phyloP scores from a whole-genome alignment of 805 yeast species.

The Hanseniaspora guilliermondii region DNA sequence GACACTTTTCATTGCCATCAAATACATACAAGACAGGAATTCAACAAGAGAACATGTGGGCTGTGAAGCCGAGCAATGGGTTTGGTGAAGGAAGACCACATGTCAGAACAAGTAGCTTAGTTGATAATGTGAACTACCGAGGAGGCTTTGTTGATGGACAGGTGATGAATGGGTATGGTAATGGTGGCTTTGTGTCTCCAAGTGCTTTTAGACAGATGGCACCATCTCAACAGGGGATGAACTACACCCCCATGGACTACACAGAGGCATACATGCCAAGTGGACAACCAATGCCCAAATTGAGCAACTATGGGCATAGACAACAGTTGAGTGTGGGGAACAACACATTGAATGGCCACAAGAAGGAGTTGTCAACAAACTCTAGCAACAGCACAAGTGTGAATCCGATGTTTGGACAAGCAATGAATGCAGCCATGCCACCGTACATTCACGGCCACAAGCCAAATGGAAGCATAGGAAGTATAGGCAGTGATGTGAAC shows the following conservation, averaged over 20 bases:
- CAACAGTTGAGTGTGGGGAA: constrained; percentile 10
- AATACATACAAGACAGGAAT: constrained; percentile 16
- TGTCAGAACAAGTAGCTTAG: constrained; percentile 4
- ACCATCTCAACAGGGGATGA: constrained; percentile 4
- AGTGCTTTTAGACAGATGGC: neutral
- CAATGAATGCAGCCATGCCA: neutral
- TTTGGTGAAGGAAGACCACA: neutral
- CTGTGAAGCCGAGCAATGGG: neutral
- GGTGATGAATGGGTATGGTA: neutral
- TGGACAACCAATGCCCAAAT: neutral
- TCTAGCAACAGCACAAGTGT: constrained; percentile 3
- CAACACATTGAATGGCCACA: constrained; percentile 8
- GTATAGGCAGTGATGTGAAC: constrained; percentile 12
- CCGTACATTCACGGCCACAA: constrained; percentile 6
- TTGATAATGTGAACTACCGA: neutral
- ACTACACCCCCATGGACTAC: constrained; percentile 8
- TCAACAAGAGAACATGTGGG: constrained; percentile 5
- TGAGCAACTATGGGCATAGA: neutral
- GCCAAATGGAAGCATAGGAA: constrained; percentile 6
- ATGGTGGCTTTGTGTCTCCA: neutral
- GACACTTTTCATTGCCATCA: constrained; percentile 27
- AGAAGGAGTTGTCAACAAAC: constrained; percentile 5
- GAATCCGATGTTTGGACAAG: neutral
- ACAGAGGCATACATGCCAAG: constrained; percentile 1
- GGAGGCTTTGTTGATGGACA: no score